Conservation (phyloP, 441 rosid genomes). For the Capsella rubella region DNA sequence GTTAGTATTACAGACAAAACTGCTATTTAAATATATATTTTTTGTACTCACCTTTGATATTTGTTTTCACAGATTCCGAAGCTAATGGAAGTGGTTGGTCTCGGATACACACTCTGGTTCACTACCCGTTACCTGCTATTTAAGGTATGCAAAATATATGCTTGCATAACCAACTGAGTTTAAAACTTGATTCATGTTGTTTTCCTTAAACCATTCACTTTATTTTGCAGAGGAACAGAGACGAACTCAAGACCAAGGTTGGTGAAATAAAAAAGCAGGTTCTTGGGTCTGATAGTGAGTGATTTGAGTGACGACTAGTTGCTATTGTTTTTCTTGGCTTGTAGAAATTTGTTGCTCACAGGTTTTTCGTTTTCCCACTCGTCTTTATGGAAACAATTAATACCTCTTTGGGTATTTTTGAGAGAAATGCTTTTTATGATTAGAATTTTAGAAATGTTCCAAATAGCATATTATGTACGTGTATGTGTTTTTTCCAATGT, state of each 20-base stretch:
- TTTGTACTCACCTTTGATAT: background rate
- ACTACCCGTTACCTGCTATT: conserved; percentile 73
- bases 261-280: conserved; percentile 75
- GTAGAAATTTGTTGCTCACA: conserved; percentile 7
- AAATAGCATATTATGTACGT: background rate
- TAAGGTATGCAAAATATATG: conserved; percentile 55
- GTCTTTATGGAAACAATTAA: background rate
- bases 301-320: conserved; percentile 18
- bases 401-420: background rate
- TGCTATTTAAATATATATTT: background rate
- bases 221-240: conserved; percentile 68
- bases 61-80: conserved; percentile 66
- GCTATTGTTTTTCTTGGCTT: background rate
- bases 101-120: conserved; percentile 88
- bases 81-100: conserved; percentile 89
- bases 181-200: background rate
- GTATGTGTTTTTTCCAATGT: background rate
- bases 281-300: conserved; percentile 67
- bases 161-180: background rate
- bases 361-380: background rate
- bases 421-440: background rate
- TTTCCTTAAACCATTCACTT: background rate
- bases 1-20: conserved; percentile 47
- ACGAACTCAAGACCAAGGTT: conserved; percentile 65
- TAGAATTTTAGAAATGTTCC: background rate